Evolutionary conservation across 2,329 filamentous ascomycete genomes (phyloP), one percentile per base, ranked within the genome.

Genomic region (Trichoderma gracile): DNA sequence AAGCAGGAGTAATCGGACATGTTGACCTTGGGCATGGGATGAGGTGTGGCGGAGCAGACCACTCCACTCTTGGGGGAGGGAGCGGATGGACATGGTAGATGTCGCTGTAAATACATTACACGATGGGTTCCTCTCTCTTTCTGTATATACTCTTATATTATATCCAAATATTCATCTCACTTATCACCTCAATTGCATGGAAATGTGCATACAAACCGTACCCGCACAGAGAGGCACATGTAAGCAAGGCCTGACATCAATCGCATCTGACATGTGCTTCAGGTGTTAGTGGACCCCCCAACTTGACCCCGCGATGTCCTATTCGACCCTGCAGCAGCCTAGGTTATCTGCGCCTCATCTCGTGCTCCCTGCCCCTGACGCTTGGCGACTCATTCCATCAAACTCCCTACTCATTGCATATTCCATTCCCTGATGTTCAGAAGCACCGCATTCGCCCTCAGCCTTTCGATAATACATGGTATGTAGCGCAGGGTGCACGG

Each of bases 1-100:
- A 81, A 83, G 71, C 79, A 81, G 60, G 69, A 80, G 58, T 81
- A 68, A 21, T 19, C 5, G 19, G 7, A 50, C 23, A 15, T 23
- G 12, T 17, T 45, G 50, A 15, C 27, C 30, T 7, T 54, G 42
- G 23, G 50, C 17, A 54, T 14, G 17, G 50, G 43, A 56, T 45
- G 30, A 30, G 54, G 53, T 19, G 52, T 52, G 43, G 27, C 38
- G 53, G 64, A 27, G 54, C 46, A 46, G 25, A 38, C 38, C 33
- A 43, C 62, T 64, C 62, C 43, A 54, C 62, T 64, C 33, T 3
- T 54, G 5, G 25, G 25, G 6, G 12, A 33, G 23, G 40, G 59
- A 25, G 47, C 49, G 46, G 23, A 53, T 12, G 19, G 12, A 7
- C n/a, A 30, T 23, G 8, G 27, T 33, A 27, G n/a, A 52, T 30